phyloP scores from a whole-genome alignment of 2,329 filamentous ascomycete genomes.

The Venturia carpophila region DNA sequence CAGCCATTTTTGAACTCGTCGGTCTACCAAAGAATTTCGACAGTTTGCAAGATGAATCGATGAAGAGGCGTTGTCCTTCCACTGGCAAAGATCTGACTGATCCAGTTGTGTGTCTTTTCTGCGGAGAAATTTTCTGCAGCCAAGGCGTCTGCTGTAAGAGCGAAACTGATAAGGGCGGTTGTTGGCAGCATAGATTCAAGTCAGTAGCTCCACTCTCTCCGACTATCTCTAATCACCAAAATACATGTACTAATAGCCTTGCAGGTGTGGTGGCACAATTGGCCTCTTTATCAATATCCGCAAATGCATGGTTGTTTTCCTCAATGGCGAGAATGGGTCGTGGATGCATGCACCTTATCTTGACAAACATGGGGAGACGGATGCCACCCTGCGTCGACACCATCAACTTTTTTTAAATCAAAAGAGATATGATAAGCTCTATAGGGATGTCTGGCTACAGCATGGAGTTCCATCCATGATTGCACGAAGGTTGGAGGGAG shows the following conservation, averaged over 20 bases:
- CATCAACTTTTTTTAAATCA: slow-evolving; percentile 90
- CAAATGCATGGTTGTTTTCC: slow-evolving; percentile 85
- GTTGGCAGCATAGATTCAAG: slow-evolving; percentile 83
- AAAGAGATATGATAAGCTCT: slow-evolving; percentile 81
- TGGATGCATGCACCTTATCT: slow-evolving; percentile 88
- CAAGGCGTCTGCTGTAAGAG: slow-evolving; percentile 87
- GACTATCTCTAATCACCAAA: neutral
- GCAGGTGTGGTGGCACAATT: slow-evolving; percentile 76
- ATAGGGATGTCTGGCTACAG: slow-evolving; percentile 77
- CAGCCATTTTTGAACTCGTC: slow-evolving; percentile 87
- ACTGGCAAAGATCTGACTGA: slow-evolving; percentile 89
- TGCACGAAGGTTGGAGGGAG: slow-evolving; percentile 80
- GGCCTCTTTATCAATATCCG: slow-evolving; percentile 96
- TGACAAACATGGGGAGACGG: slow-evolving; percentile 90
- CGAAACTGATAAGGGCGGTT: slow-evolving; percentile 60
- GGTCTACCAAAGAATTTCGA: slow-evolving; percentile 90
- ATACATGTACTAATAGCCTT: slow-evolving; percentile 2
- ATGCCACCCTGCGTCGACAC: slow-evolving; percentile 76
- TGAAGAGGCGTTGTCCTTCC: slow-evolving; percentile 72
- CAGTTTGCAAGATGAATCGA: slow-evolving; percentile 83
- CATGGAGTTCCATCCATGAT: slow-evolving; percentile 86
- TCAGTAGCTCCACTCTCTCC: slow-evolving; percentile 41
- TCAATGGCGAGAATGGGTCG: slow-evolving; percentile 73
- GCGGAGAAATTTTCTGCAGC: slow-evolving; percentile 92
- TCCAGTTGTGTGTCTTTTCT: slow-evolving; percentile 86